Base-by-base conservation (phyloP, 768 basidiomycete genomes). In the Rhodosporidiobolus odoratus region DNA sequence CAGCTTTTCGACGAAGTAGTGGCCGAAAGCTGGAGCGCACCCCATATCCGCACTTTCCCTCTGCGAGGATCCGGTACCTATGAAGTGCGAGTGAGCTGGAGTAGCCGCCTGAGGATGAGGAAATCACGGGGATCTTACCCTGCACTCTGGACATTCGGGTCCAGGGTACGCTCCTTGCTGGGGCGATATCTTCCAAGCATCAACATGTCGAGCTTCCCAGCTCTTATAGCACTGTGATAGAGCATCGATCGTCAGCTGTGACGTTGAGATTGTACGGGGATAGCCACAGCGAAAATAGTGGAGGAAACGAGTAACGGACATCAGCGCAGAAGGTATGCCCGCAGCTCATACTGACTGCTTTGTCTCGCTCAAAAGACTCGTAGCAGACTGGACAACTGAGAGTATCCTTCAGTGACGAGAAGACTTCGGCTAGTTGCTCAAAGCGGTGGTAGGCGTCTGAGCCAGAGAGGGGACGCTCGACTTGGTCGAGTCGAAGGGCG, bases 321-420 rank as follows among this genome's bases (percentile, higher is more conserved):
- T 38, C 2, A 23, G 40, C 15, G 61, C 70, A 71, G 57, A 71
- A 71, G 30, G 70, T 58, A 32, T 71, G 70, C 3, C 70, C 70
- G 30, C 70, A 71, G 15, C 38, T n/a, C 21, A 66, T 38, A 2
- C 45, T 58, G 17, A 54, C 37, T 7, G 58, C 61, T 53, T 66
- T 21, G 34, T 41, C 45, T 15, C 23, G 17, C 10, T 15, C 27
- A 57, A 58, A 63, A 5, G 70, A 65, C 35, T 66, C 65, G 48
- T 71, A 71, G 41, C 70, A 71, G 21, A 71, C 62, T 2, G 70
- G 56, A 43, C 70, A 71, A 12, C 32, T 52, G 23, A 71, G 54
- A 6, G 59, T 58, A 45, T 71, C 69, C 45, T 62, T 58, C 2
- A 71, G 32, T 16, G 21, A 21, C n/a, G 19, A 12, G 27, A 71